Conservation (phyloP, 225 moss, liverwort and hornwort species). For the Ulota crispa region DNA sequence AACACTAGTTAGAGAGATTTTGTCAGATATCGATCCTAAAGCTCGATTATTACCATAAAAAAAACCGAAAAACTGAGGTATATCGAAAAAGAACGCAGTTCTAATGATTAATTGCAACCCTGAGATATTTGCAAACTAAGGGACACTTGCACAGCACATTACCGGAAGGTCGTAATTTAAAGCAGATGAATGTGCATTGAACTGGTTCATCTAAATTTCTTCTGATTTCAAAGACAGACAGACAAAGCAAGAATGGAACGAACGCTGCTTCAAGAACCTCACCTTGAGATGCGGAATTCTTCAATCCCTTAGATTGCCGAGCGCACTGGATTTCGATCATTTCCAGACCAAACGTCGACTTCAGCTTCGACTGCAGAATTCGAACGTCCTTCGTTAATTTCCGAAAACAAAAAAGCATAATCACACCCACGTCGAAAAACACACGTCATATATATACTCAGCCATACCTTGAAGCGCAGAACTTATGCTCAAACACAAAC, state of each 20-base stretch:
- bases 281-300: conserved; percentile 58
- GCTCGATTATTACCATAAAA: not conserved
- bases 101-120: conserved; percentile 12
- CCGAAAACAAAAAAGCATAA: not conserved
- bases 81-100: conserved; percentile 1
- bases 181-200: not conserved
- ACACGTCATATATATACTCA: not conserved
- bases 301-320: conserved; percentile 53
- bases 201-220: not conserved
- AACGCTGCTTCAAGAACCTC: not conserved
- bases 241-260: not conserved
- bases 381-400: not conserved
- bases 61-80: not conserved
- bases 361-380: conserved; percentile 48
- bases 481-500: not conserved
- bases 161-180: not conserved
- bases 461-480: conserved; percentile 6
- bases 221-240: conserved; percentile 7
- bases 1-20: not conserved
- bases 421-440: conserved; percentile 1
- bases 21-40: conserved; percentile 2
- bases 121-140: not conserved
- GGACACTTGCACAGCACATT: not conserved
- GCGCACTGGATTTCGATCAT: conserved; percentile 68
- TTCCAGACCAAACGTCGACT: conserved; percentile 67